phyloP scores from a whole-genome alignment of 2,329 filamentous ascomycete genomes.

The Hymenotorrendiella dingleyae region DNA sequence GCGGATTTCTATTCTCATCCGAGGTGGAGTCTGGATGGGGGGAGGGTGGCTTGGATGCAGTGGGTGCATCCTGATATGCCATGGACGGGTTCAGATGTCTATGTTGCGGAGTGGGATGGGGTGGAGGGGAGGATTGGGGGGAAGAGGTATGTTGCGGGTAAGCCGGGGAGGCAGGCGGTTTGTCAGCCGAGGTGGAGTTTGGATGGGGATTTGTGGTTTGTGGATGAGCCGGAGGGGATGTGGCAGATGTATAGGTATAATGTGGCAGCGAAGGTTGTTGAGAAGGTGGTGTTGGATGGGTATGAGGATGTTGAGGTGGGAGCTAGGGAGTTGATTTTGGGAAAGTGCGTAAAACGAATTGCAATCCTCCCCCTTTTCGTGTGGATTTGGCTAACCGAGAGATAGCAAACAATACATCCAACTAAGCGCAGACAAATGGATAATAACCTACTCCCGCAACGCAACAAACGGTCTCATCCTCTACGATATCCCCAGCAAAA shows the following conservation, averaged over 20 bases:
- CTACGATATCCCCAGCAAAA: conserved; percentile 33
- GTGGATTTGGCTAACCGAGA: conserved; percentile 23
- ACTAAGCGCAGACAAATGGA: conserved; percentile 32
- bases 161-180: conserved; percentile 36
- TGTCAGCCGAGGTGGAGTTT: conserved; percentile 46
- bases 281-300: conserved; percentile 32
- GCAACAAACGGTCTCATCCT: conserved; percentile 33
- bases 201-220: conserved; percentile 43
- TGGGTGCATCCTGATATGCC: conserved; percentile 50
- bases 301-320: conserved; percentile 39
- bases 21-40: conserved; percentile 42
- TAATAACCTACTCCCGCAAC: conserved; percentile 29
- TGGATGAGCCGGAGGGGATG: conserved; percentile 40
- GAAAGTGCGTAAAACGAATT: conserved; percentile 18
- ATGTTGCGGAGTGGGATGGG: conserved; percentile 37
- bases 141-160: conserved; percentile 36
- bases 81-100: conserved; percentile 42
- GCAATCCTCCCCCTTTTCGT: background rate
- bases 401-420: conserved; percentile 33
- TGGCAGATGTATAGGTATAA: conserved; percentile 41
- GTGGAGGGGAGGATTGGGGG: conserved; percentile 31
- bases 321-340: conserved; percentile 15
- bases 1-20: conserved; percentile 50
- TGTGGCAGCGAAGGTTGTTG: conserved; percentile 24
- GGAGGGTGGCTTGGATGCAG: conserved; percentile 44